Evolutionary conservation across 179 eudicot species (phyloP).

Genomic region (Spergularia azorica): DNA sequence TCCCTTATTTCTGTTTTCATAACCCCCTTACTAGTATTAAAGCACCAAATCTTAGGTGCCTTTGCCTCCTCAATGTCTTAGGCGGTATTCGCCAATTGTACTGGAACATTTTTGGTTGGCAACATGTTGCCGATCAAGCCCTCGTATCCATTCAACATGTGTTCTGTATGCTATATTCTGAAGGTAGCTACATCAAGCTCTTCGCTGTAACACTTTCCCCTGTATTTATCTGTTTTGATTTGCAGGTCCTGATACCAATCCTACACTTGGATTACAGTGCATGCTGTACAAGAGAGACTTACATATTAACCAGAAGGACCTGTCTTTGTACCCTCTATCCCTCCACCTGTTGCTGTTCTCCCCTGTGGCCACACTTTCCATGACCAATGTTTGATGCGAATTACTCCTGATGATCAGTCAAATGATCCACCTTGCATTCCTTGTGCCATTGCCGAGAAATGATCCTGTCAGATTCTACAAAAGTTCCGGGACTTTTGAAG

Average conservation of each 20-base stretch:
- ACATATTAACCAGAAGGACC: slow-evolving; percentile 61
- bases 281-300: slow-evolving; percentile 69
- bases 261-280: slow-evolving; percentile 53
- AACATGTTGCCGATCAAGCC: not conserved
- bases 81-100: too few relatives aligned
- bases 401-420: slow-evolving; percentile 51
- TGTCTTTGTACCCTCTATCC: slow-evolving; percentile 34
- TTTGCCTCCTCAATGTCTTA: too few relatives aligned
- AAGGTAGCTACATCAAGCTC: not conserved
- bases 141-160: not conserved
- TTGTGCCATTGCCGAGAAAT: slow-evolving; percentile 59
- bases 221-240: not conserved
- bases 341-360: slow-evolving; percentile 63
- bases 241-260: slow-evolving; percentile 40
- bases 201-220: not conserved
- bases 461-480: slow-evolving; percentile 7
- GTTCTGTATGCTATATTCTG: not conserved
- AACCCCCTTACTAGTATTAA: too few relatives aligned
- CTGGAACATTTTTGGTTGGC: too few relatives aligned
- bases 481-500: slow-evolving; percentile 13
- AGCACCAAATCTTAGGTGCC: too few relatives aligned
- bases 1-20: too few relatives aligned
- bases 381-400: slow-evolving; percentile 54
- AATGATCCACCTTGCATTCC: slow-evolving; percentile 76
- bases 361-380: slow-evolving; percentile 79